Evolutionary conservation across 306 rosid species (phyloP), one percentile per base, ranked within the genome.

Genomic region (Sicyos edulis): DNA sequence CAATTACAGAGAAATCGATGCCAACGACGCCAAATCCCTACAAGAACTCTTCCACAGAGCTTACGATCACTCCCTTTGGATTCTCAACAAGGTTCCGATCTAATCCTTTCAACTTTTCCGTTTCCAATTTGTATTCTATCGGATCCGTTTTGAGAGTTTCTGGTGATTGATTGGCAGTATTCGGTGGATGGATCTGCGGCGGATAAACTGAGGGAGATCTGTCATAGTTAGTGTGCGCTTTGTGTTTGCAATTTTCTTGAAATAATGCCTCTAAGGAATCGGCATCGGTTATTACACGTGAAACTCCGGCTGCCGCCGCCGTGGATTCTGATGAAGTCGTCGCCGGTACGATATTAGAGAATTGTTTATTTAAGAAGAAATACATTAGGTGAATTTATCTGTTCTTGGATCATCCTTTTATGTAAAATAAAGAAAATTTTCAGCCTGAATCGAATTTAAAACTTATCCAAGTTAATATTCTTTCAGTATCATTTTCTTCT

Each of bases 151-250:
- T 34, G 26, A 10, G 52, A 10, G 8, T 71, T 55, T 70, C n/a
- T 59, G 51, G 65, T n/a, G 54, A 58, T 20, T 51, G 40, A 22
- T 77, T 45, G 51, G 78, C 91, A 92, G 92, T 92, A 92, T 79
- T 83, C 84, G 19, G 80, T 86, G 54, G 88, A 90, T 67, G 53
- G 82, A 83, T 90, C 96, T 37, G 87, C 80, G 16, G 96, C 96
- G 0, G 83, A 88, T 45, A 88, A 80, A 78, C 85, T 88, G 20
- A 85, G 78, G 88, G 73, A 20, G 44, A 81, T 87, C 57, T 86
- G 92, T 70, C 26, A 56, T 65, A 12, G 0, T 20, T 84, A 75
- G 74, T 11, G 54, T 37, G 10, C 17, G 16, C 10, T 2, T 16
- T 55, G 84, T 62, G 84, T 62, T 68, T 0, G 4, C 84, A 82